Percentiles rank a stretch among this genome's conserved stretches.
Evolutionary conservation across 768 basidiomycete genomes (phyloP).

Genomic region (Suillus placidus): DNA sequence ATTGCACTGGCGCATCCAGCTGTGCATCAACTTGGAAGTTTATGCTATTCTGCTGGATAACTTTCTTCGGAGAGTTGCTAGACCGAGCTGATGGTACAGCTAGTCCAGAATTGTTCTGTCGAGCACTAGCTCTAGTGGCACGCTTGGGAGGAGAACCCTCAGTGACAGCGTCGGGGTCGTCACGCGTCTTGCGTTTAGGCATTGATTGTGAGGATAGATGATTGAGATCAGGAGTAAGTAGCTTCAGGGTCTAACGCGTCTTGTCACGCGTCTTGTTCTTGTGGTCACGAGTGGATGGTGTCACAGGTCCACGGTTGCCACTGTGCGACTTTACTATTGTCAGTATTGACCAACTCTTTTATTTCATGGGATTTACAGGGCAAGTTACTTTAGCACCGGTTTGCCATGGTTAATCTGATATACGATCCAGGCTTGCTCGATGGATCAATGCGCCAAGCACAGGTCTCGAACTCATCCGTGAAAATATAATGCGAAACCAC

Average conservation of each 20-base stretch:
- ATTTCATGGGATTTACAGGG: slow-evolving; percentile 67
- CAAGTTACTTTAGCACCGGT: slow-evolving; percentile 23
- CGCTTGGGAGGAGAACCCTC: slow-evolving; percentile 38
- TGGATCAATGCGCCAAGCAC: slow-evolving; percentile 83
- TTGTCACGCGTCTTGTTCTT: slow-evolving; percentile 26
- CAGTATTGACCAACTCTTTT: slow-evolving; percentile 11
- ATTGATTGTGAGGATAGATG: slow-evolving; percentile 31
- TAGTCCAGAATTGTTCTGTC: neutral
- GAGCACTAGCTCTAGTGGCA: slow-evolving; percentile 27
- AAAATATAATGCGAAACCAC: slow-evolving; percentile 73
- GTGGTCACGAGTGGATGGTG: slow-evolving; percentile 7
- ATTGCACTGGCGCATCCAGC: slow-evolving; percentile 3
- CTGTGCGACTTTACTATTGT: neutral
- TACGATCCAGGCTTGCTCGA: slow-evolving; percentile 60
- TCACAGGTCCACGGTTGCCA: slow-evolving; percentile 20
- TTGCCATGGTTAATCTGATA: slow-evolving; percentile 11
- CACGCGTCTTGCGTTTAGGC: slow-evolving; percentile 48
- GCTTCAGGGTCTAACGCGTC: slow-evolving; percentile 7
- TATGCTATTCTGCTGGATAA: neutral
- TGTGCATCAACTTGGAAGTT: slow-evolving; percentile 1
- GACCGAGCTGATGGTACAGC: neutral
- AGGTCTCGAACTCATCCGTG: slow-evolving; percentile 66
- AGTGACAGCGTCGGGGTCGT: slow-evolving; percentile 13
- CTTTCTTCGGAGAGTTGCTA: slow-evolving; percentile 2
- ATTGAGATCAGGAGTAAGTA: neutral